phyloP scores from a whole-genome alignment of 805 yeast genomes.

The Ogataea paradorogensis region DNA sequence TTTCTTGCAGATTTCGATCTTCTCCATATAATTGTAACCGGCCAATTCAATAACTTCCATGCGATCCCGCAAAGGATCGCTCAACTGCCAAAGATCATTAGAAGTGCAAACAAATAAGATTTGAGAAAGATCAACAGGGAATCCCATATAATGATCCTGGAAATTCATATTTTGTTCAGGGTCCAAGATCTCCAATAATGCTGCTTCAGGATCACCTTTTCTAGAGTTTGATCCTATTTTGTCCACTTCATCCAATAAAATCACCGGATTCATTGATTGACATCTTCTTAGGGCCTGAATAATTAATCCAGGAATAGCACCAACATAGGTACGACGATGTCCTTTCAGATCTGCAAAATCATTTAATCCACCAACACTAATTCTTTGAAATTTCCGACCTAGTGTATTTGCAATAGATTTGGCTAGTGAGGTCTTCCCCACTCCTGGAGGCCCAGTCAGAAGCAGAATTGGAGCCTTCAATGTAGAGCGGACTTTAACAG shows the following conservation, averaged over 20 bases:
- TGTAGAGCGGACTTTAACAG: background rate
- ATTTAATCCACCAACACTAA: slow-evolving; percentile 82
- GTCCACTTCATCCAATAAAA: slow-evolving; percentile 82
- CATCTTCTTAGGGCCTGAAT: slow-evolving; percentile 75
- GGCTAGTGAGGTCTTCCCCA: slow-evolving; percentile 87
- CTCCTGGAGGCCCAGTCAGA: slow-evolving; percentile 92
- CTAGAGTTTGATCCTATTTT: slow-evolving; percentile 39
- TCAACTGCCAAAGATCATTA: slow-evolving; percentile 65
- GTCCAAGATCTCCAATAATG: slow-evolving; percentile 80
- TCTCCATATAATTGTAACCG: slow-evolving; percentile 80
- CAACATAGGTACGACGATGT: slow-evolving; percentile 87
- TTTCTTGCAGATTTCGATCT: slow-evolving; percentile 63
- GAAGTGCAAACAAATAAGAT: slow-evolving; percentile 85
- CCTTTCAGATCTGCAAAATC: slow-evolving; percentile 91
- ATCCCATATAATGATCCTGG: slow-evolving; percentile 79
- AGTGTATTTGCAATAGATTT: slow-evolving; percentile 74
- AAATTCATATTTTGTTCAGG: slow-evolving; percentile 83
- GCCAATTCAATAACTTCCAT: slow-evolving; percentile 77
- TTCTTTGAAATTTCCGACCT: slow-evolving; percentile 71
- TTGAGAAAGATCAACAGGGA: slow-evolving; percentile 81
- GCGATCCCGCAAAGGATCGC: slow-evolving; percentile 77
- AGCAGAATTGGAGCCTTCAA: slow-evolving; percentile 67
- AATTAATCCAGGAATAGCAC: slow-evolving; percentile 86
- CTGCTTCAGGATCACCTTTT: slow-evolving; percentile 85
- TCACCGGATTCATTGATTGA: slow-evolving; percentile 77